A percentile compares a stretch with the other conserved stretches of the same genome.
Conservation (phyloP, 2,329 filamentous ascomycete genomes). For the Paraphaeosphaeria minitans region DNA sequence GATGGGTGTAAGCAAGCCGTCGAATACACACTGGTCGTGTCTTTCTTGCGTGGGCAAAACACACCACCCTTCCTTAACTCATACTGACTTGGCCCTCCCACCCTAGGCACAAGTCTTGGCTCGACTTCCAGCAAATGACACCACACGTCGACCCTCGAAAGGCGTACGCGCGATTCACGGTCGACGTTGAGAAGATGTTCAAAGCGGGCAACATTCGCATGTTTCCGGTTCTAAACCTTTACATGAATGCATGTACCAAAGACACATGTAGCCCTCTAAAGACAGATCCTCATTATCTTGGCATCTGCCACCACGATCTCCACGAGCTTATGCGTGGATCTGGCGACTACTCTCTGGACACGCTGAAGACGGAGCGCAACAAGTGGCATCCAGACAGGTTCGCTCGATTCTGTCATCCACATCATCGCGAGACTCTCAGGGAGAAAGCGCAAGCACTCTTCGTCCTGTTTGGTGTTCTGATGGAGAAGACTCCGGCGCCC, state of each 20-base stretch:
- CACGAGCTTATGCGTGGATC: slow-evolving; percentile 32
- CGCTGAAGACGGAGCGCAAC: slow-evolving; percentile 35
- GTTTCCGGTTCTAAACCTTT: slow-evolving; percentile 28
- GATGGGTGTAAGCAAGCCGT: slow-evolving; percentile 19
- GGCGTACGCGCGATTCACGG: slow-evolving; percentile 25
- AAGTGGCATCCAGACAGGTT: slow-evolving; percentile 44
- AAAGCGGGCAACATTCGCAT: slow-evolving; percentile 19
- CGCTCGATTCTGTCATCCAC: slow-evolving; percentile 29
- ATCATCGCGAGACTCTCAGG: slow-evolving; percentile 28
- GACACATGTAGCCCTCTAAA: slow-evolving; percentile 27
- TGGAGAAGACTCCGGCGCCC: slow-evolving; percentile 20
- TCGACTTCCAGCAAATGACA: slow-evolving; percentile 26
- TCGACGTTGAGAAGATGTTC: slow-evolving; percentile 24
- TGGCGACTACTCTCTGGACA: slow-evolving; percentile 26
- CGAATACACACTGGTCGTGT: too few species aligned
- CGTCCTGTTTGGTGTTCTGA: slow-evolving; percentile 34
- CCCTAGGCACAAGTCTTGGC: slow-evolving; percentile 25
- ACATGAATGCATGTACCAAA: slow-evolving; percentile 28
- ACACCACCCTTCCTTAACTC: too few species aligned
- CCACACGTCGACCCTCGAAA: slow-evolving; percentile 17
- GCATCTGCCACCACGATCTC: slow-evolving; percentile 39
- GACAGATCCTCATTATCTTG: slow-evolving; percentile 16
- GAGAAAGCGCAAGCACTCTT: slow-evolving; percentile 35
- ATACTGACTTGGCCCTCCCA: too few species aligned
- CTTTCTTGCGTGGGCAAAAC: too few species aligned